A percentile compares a stretch with the other conserved stretches of the same genome.
Conservation (phyloP, 2,329 filamentous ascomycete species). For the Aspergillus awamori region DNA sequence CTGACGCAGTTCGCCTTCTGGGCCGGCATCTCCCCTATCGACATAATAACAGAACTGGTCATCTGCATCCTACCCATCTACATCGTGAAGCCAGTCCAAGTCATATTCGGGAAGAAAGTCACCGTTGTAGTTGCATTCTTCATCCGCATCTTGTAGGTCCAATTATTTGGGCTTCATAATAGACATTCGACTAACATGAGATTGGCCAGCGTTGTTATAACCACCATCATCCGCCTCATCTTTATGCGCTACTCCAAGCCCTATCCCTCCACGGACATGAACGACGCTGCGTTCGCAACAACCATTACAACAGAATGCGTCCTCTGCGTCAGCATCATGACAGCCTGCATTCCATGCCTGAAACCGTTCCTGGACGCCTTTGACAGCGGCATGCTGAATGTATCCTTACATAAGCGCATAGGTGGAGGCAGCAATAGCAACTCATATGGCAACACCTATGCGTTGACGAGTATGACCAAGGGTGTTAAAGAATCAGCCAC, state of each 20-base stretch:
- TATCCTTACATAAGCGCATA: neutral
- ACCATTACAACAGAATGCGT: conserved; percentile 1
- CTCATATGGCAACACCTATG: neutral
- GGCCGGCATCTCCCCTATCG: neutral
- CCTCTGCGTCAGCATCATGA: conserved; percentile 4
- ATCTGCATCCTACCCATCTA: neutral
- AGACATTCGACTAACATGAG: neutral
- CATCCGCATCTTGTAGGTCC: conserved; percentile 2
- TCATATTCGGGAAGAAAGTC: neutral
- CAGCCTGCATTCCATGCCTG: conserved; percentile 2
- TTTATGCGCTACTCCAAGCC: neutral
- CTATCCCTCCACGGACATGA: neutral
- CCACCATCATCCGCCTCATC: neutral
- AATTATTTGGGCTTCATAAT: too few species aligned
- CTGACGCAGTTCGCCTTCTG: neutral
- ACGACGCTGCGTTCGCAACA: neutral
- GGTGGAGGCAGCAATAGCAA: neutral
- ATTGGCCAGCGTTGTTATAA: neutral
- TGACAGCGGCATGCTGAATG: neutral
- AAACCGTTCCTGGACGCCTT: conserved; percentile 7
- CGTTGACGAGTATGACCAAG: neutral
- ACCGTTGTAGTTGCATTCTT: neutral
- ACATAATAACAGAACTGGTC: neutral
- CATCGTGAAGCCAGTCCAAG: conserved; percentile 1
- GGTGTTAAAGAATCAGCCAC: neutral